Base-by-base conservation (phyloP, 2,329 filamentous ascomycete species). In the Fusarium luffae region DNA sequence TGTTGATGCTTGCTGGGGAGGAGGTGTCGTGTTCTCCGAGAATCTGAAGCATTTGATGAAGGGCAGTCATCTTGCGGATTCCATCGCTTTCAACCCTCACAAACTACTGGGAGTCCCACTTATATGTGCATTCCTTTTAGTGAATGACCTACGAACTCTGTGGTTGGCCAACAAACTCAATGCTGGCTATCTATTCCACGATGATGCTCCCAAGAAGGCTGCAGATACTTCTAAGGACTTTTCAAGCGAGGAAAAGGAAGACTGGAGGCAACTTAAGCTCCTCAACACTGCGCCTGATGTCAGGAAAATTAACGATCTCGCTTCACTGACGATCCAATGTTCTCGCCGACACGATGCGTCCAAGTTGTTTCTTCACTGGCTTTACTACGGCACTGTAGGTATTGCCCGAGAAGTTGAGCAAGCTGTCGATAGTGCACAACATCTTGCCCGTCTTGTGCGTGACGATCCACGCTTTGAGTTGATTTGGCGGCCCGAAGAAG, bases 1-100 rank as follows among this genome's bases (percentile, higher is more conserved):
- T 14, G 50, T 54, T 4, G 50, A 54, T 32, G 50, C 50, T 13
- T 54, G 50, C 7, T 54, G 50, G 50, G 50, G 50, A n/a, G 50
- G 50, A 30, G 50, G 21, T 6, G 50, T 54, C 14, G 40, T 27
- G 1, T 54, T 54, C n/a, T 54, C 50, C 9, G 40, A 43, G 1
- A 54, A 54, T 5, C 19, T 54, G 21, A 54, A 43, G 10, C 27
- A 54, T 14, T 9, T 54, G 13, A 54, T 54, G 21, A 32, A 32
- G 7, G 50, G 50, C 9, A 43, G 37, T 19, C 12, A 32, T 8
- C 40, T 54, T n/a, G 50, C 50, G 4, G 50, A 54, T 4, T 23
- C n/a, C 4, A 54, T 54, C 7, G 50, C 50, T 9, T 54, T 54
- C 13, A 54, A 42, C 16, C 50, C 50, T 4, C 50, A 54, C 2